Evolutionary conservation across 1,284 basidiomycete genomes (phyloP).

Genomic region (Laetiporus sulphureus): DNA sequence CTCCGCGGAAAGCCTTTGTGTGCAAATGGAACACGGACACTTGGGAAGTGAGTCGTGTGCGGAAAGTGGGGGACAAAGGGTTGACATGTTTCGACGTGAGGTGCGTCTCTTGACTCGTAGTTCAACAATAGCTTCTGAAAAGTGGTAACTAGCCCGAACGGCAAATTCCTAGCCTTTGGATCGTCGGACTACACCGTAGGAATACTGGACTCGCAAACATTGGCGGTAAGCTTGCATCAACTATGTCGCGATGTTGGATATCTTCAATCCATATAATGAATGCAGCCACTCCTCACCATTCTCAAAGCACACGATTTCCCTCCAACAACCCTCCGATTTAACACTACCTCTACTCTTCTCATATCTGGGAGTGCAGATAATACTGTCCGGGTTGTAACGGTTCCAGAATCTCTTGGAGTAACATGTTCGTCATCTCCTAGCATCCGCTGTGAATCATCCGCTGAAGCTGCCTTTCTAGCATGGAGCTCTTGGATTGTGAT

Average conservation of each 20-base stretch:
- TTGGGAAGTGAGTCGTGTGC: slow-evolving; percentile 47
- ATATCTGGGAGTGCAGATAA: slow-evolving; percentile 92
- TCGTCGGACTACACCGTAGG: slow-evolving; percentile 86
- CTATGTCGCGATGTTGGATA: no score
- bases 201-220: slow-evolving; percentile 74
- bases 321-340: slow-evolving; percentile 86
- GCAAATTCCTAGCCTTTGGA: slow-evolving; percentile 80
- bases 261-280: no score
- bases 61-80: slow-evolving; percentile 70
- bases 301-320: slow-evolving; percentile 95
- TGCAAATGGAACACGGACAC: slow-evolving; percentile 58
- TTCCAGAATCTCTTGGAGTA: slow-evolving; percentile 53
- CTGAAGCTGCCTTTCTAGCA: slow-evolving; percentile 11
- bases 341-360: slow-evolving; percentile 76
- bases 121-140: neutral
- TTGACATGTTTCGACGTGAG: slow-evolving; percentile 86
- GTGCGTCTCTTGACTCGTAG: slow-evolving; percentile 34
- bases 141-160: slow-evolving; percentile 54
- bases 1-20: slow-evolving; percentile 53
- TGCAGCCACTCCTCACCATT: slow-evolving; percentile 82
- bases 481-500: slow-evolving; percentile 30
- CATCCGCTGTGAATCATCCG: neutral
- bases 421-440: slow-evolving; percentile 38
- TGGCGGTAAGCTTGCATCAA: slow-evolving; percentile 57
- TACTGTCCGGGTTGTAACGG: slow-evolving; percentile 73